These are phyloP conservation scores for Pinus taeda DNA, from an alignment of 75 land plant genomes.

Conservation along the genomic window DNA sequence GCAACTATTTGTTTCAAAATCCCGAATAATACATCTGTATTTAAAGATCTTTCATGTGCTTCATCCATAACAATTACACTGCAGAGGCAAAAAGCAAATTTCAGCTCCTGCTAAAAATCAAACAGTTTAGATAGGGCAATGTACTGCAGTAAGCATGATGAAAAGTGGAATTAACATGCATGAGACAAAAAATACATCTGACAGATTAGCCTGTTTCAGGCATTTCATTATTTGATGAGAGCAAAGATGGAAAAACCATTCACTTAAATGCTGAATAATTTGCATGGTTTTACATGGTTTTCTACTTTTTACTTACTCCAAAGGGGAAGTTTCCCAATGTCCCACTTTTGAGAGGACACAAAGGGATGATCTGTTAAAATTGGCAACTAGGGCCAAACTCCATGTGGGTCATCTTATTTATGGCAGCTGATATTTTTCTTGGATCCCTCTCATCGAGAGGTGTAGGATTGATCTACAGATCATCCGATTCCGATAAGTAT, in stretches of 20 bases:
- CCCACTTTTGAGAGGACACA: too few relatives aligned
- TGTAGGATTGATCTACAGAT: too few relatives aligned
- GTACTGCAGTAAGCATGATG: neutral
- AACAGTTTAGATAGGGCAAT: neutral
- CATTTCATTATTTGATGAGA: neutral
- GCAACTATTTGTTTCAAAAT: slow-evolving; percentile 96
- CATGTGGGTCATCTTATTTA: too few relatives aligned
- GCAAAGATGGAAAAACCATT: neutral
- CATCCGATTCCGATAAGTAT: too few relatives aligned
- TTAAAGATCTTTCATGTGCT: slow-evolving; percentile 96
- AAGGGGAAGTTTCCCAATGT: too few relatives aligned
- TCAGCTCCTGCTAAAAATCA: neutral
- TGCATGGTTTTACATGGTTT: neutral
- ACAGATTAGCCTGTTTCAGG: neutral
- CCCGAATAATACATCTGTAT: slow-evolving; percentile 95
- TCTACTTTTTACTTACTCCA: neutral
- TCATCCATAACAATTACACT: slow-evolving; percentile 97
- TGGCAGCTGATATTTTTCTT: too few relatives aligned
- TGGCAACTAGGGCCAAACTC: too few relatives aligned
- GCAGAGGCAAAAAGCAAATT: slow-evolving; percentile 15
- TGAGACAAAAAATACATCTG: neutral
- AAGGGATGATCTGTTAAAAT: too few relatives aligned
- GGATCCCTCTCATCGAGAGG: too few relatives aligned
- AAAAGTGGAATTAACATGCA: neutral
- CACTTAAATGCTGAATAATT: neutral